Conservation (phyloP, 345 rosid genomes). For the Salix purpurea region DNA sequence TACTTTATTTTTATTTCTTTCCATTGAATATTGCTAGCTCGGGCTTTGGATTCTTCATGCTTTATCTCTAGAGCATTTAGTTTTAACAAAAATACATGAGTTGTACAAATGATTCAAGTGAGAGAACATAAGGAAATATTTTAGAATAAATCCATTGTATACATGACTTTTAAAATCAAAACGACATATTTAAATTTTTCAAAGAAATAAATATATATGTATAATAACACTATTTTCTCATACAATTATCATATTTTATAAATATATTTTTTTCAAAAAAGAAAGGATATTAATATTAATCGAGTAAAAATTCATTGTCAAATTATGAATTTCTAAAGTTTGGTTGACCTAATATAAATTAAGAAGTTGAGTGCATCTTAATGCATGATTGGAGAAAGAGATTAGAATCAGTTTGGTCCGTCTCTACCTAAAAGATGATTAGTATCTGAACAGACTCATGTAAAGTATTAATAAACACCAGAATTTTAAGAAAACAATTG, state of each 20-base stretch:
- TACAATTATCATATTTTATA: too few relatives aligned
- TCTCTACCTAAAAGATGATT: constrained; percentile 26
- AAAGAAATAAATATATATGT: too few relatives aligned
- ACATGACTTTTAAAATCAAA: too few relatives aligned
- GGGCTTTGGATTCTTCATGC: constrained; percentile 18
- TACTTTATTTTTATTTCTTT: background rate
- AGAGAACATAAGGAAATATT: too few relatives aligned
- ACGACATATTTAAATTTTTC: too few relatives aligned
- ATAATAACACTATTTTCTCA: too few relatives aligned
- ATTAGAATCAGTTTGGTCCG: constrained; percentile 42
- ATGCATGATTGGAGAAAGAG: constrained; percentile 35
- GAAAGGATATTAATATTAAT: too few relatives aligned
- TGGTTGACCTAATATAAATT: background rate
- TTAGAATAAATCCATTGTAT: too few relatives aligned
- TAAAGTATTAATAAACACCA: constrained; percentile 30
- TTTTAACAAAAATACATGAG: too few relatives aligned
- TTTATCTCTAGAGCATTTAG: constrained; percentile 9
- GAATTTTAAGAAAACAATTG: constrained; percentile 21
- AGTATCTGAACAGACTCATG: constrained; percentile 2
- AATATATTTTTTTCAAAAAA: too few relatives aligned
- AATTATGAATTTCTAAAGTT: background rate
- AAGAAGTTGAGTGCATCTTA: background rate
- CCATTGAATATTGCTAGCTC: constrained; percentile 23
- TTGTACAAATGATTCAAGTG: too few relatives aligned
- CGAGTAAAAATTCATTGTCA: background rate